Percentiles rank a stretch among this genome's conserved stretches.
phyloP scores from a whole-genome alignment of 2,329 filamentous ascomycete species.

The Gnomoniopsis smithogilvyi region DNA sequence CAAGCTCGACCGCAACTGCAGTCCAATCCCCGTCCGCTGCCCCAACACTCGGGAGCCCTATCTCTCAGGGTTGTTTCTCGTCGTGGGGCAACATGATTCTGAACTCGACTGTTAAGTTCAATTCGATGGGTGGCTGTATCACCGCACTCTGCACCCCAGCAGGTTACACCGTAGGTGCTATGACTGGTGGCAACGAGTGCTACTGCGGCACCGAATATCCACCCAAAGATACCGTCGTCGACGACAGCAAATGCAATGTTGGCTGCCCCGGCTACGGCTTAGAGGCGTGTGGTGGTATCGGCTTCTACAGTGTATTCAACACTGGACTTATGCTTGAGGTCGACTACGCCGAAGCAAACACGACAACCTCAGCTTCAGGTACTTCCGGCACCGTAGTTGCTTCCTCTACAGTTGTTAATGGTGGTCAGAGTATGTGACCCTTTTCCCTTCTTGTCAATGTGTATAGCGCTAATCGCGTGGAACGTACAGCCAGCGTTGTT shows the following conservation, averaged over 20 bases:
- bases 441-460: not conserved
- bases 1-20: slow-evolving; percentile 17
- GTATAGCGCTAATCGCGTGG: not conserved
- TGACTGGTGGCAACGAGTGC: slow-evolving; percentile 61
- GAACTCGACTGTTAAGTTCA: slow-evolving; percentile 26
- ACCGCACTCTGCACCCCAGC: slow-evolving; percentile 35
- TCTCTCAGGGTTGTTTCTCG: slow-evolving; percentile 50
- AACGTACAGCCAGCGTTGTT: slow-evolving; percentile 22
- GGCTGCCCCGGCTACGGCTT: slow-evolving; percentile 60
- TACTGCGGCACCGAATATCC: slow-evolving; percentile 73
- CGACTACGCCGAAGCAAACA: slow-evolving; percentile 26
- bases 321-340: slow-evolving; percentile 42
- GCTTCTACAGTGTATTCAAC: slow-evolving; percentile 49
- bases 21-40: slow-evolving; percentile 35
- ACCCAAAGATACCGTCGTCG: slow-evolving; percentile 47
- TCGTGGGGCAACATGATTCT: slow-evolving; percentile 37
- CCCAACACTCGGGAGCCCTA: slow-evolving; percentile 35
- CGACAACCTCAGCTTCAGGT: slow-evolving; percentile 25
- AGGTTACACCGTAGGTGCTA: slow-evolving; percentile 56
- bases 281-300: slow-evolving; percentile 58
- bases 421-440: slow-evolving; percentile 10
- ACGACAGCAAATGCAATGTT: slow-evolving; percentile 59
- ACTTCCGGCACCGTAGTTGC: slow-evolving; percentile 10
- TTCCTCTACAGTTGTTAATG: slow-evolving; percentile 13
- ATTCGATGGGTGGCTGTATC: slow-evolving; percentile 42